Evolutionary conservation across 1,284 basidiomycete species (phyloP).

Genomic region (Coniferiporia weirii): DNA sequence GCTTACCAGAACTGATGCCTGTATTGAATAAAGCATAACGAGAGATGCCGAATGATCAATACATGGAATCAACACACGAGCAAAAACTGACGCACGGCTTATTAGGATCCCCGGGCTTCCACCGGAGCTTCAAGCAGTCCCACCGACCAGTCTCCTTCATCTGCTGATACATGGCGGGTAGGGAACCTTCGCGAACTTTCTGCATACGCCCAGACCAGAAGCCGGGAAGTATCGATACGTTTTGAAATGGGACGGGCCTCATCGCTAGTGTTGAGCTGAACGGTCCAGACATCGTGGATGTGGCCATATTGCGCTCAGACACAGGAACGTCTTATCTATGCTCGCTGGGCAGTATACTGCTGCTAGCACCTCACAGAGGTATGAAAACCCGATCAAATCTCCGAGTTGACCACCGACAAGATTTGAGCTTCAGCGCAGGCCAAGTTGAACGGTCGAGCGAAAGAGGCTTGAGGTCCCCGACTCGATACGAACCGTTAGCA

Average conservation of each 20-base stretch:
- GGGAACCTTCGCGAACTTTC: constrained; percentile 15
- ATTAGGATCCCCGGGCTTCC: constrained; percentile 24
- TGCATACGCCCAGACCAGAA: constrained; percentile 20
- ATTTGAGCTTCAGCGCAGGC: too few relatives aligned
- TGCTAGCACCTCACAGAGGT: too few relatives aligned
- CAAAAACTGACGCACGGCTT: constrained; percentile 19
- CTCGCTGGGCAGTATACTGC: too few relatives aligned
- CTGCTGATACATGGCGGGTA: constrained; percentile 22
- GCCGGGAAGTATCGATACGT: constrained; percentile 17
- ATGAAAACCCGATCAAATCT: too few relatives aligned
- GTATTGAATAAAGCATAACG: background rate
- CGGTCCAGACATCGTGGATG: background rate
- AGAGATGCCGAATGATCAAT: background rate
- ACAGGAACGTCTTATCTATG: too few relatives aligned
- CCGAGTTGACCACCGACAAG: too few relatives aligned
- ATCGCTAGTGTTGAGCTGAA: too few relatives aligned
- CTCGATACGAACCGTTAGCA: too few relatives aligned
- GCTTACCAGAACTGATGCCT: constrained; percentile 24
- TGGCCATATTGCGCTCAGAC: background rate
- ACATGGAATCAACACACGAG: too few relatives aligned
- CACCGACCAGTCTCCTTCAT: constrained; percentile 24
- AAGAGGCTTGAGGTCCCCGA: too few relatives aligned
- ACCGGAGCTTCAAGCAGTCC: constrained; percentile 23
- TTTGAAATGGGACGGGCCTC: constrained; percentile 3
- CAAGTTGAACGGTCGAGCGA: too few relatives aligned